Base-by-base conservation (phyloP, 768 basidiomycete species). In the Kwoniella europaea region DNA sequence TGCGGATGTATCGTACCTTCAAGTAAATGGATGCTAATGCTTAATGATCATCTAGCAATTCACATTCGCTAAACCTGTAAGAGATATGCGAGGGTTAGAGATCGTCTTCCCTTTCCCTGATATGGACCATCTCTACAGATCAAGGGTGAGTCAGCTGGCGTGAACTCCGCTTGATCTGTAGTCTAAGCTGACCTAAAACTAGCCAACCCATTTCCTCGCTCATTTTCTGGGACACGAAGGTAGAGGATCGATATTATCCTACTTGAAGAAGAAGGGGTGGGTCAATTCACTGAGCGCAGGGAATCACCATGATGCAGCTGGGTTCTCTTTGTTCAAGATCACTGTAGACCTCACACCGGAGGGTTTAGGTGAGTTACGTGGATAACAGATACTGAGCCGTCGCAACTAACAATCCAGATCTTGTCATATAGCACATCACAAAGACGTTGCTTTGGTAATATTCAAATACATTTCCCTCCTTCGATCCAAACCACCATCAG, bases 191-290 rank as follows among this genome's bases (percentile, higher is more conserved):
- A n/a, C n/a, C n/a, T n/a, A n/a, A n/a, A n/a, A 2, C 5, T 18
- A 22, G 54, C 90, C 97, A 10, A 93, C 84, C 88, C 91, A 69
- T 82, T 95, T 78, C 88, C 87, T 76, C 88, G 90, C 84, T 88
- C 94, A 85, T 85, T 91, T 67, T 88, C 87, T 67, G 83, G 89
- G 77, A 88, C 93, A 92, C 88, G 89, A 76, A 85, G 95, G 94
- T 1, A 89, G 91, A 44, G 96, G 96, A 1, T 98, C 96, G 0
- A 84, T 98, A 41, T 88, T 92, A 76, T 92, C 94, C 0, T 93
- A 94, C 81, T 86, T 99, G 67, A 98, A 96, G 85, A 86, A 87
- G 71, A 91, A 91, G 78, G 92, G 93, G 2, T 96, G 94, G 93
- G 87, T 91, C 46, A 93, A 90, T 35, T 86, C 86, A 13, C 85